Conservation (phyloP, 2,329 filamentous ascomycete genomes). For the Sordariomycetes sp. region DNA sequence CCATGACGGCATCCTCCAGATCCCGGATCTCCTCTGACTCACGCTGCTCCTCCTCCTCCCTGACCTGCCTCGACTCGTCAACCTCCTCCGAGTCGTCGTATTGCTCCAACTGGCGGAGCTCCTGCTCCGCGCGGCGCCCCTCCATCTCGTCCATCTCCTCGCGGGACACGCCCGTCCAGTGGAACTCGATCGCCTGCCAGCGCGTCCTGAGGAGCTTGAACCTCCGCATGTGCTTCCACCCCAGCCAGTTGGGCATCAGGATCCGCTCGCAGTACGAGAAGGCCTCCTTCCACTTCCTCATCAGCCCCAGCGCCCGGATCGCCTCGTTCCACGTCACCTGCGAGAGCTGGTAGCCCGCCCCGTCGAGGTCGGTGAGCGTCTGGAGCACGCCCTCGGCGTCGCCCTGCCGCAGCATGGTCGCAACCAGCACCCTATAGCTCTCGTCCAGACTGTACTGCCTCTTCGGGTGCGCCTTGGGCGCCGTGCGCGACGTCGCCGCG, state of each 20-base stretch:
- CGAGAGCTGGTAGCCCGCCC: slow-evolving; percentile 60
- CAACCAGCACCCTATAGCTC: slow-evolving; percentile 34
- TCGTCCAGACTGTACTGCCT: slow-evolving; percentile 40
- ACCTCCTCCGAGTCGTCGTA: no score
- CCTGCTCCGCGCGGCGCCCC: no score
- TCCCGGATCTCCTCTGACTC: no score
- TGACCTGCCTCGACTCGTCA: no score
- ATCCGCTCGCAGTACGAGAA: slow-evolving; percentile 62
- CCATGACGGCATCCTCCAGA: no score
- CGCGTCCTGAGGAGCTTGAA: not conserved
- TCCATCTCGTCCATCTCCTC: no score
- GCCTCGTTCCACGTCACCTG: slow-evolving; percentile 71
- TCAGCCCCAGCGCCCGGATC: slow-evolving; percentile 51
- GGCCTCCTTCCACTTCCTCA: slow-evolving; percentile 48
- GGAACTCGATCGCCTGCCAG: not conserved
- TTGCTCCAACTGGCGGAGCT: no score
- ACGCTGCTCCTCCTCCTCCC: no score
- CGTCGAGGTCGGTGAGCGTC: slow-evolving; percentile 40
- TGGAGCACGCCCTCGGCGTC: slow-evolving; percentile 32
- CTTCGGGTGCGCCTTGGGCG: slow-evolving; percentile 23
- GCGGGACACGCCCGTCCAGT: not conserved
- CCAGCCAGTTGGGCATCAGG: slow-evolving; percentile 68
- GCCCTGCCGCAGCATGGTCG: slow-evolving; percentile 23
- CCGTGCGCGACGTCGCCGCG: not conserved
- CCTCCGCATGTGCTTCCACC: slow-evolving; percentile 38